Percentiles rank a stretch among this genome's conserved stretches.
phyloP scores from a whole-genome alignment of 169 alveolate genomes.

The Plasmodium adleri region DNA sequence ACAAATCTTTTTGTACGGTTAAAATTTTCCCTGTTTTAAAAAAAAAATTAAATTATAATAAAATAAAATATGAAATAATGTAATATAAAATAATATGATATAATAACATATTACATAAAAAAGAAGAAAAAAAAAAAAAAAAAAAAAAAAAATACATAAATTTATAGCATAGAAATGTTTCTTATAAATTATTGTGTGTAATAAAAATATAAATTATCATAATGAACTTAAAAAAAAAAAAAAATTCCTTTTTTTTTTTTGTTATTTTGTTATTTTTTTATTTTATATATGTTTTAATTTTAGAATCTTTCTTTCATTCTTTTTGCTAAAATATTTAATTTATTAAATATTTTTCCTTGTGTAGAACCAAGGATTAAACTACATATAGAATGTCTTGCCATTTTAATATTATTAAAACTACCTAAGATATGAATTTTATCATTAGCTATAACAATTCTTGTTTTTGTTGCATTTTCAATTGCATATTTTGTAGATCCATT shows the following conservation, averaged over 20 bases:
- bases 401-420: conserved; percentile 94
- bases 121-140: too few species aligned
- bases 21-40: too few species aligned
- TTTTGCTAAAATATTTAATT: conserved; percentile 93
- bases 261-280: neutral
- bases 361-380: conserved; percentile 97
- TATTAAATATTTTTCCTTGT: conserved; percentile 97
- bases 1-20: too few species aligned
- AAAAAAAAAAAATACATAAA: too few species aligned
- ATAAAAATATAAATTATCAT: too few species aligned
- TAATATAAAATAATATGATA: too few species aligned
- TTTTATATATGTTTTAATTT: neutral
- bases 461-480: conserved; percentile 98
- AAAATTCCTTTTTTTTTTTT: neutral
- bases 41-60: too few species aligned
- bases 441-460: conserved; percentile 95
- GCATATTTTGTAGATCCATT: conserved; percentile 99
- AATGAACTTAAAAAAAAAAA: neutral
- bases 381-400: conserved; percentile 98
- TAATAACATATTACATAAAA: too few species aligned
- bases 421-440: conserved; percentile 89
- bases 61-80: too few species aligned
- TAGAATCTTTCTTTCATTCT: conserved; percentile 93
- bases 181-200: too few species aligned
- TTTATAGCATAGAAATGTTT: too few species aligned